Evolutionary conservation across 192 early-diverging fungal genomes (phyloP).

Genomic region (Thamnidium elegans): DNA sequence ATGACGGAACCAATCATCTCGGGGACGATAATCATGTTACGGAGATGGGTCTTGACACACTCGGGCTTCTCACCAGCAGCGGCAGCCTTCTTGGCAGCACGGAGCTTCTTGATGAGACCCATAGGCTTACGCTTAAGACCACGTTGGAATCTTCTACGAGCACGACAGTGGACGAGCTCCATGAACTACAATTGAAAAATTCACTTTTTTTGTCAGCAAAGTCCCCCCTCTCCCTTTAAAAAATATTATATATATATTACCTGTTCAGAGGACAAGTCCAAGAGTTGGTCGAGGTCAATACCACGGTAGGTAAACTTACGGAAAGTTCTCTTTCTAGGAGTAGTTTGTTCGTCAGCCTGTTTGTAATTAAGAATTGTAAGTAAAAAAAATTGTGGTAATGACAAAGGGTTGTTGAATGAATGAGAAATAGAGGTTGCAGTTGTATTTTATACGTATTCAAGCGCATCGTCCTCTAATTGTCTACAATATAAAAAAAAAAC

Average conservation of each 20-base stretch:
- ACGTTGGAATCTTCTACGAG: conserved; percentile 97
- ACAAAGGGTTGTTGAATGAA: no score
- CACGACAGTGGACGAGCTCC: conserved; percentile 91
- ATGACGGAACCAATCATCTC: conserved; percentile 98
- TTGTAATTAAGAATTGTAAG: neutral
- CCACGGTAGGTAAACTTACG: conserved; percentile 98
- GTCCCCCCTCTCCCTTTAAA: neutral
- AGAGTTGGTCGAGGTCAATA: conserved; percentile 93
- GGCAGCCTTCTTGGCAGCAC: conserved; percentile 94
- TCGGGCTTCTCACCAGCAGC: conserved; percentile 89
- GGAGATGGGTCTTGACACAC: conserved; percentile 96
- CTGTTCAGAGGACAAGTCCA: conserved; percentile 89
- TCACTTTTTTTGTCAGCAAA: neutral
- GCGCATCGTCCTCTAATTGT: no score
- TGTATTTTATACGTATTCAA: no score
- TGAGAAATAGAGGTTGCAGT: no score
- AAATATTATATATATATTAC: conserved; percentile 27
- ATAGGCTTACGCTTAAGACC: conserved; percentile 99
- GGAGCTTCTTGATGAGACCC: conserved; percentile 99
- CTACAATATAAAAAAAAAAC: no score
- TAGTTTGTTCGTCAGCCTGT: conserved; percentile 30
- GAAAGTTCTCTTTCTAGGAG: conserved; percentile 89
- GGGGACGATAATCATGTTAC: conserved; percentile 99
- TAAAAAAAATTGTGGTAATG: no score
- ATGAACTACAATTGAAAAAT: conserved; percentile 60